Base-by-base conservation (phyloP, 805 yeast genomes). In the Spathaspora gorwiae region DNA sequence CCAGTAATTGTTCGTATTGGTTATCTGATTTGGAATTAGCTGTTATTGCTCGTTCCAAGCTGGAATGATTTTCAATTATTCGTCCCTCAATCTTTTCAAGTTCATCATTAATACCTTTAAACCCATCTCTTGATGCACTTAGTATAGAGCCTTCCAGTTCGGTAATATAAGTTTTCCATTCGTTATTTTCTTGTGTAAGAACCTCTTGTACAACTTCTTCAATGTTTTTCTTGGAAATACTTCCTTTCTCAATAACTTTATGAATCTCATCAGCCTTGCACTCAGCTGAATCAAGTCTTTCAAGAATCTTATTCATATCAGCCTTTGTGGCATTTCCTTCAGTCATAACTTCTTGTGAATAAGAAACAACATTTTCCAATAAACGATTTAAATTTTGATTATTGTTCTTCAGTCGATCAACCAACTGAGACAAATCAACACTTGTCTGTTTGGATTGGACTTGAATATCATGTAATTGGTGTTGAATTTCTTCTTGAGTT, bases 321-420 rank as follows among this genome's bases (percentile, higher is more conserved):
- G 59, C 42, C 39, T 62, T 67, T 8, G 69, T 65, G 37, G 68
- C 70, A 48, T 57, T 60, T 0, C 69, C 69, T 39, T 64, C 68
- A 8, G 68, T 61, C 7, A 62, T 54, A 4, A 68, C 69, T 35
- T 66, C 70, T 15, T 56, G 52, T 2, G 70, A 61, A 52, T 66
- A 64, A n/a, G 55, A 51, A 9, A 69, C 63, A 27, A 70, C 59
- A 38, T 62, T 62, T 24, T 60, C 57, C 11, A 70, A 58, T 35
- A 70, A 55, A 47, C 59, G 61, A 45, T 61, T 67, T 56, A 70
- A 62, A 46, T 65, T 51, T 44, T 60, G 64, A 49, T 70, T 68
- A 49, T 70, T 70, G 50, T 65, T 68, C 52, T 65, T 69, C 65
- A 65, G 70, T 29, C 74, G 52, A 35, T 67, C 72, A 24, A 56